Conservation (phyloP, 345 rosid species). For the Turnera subulata region DNA sequence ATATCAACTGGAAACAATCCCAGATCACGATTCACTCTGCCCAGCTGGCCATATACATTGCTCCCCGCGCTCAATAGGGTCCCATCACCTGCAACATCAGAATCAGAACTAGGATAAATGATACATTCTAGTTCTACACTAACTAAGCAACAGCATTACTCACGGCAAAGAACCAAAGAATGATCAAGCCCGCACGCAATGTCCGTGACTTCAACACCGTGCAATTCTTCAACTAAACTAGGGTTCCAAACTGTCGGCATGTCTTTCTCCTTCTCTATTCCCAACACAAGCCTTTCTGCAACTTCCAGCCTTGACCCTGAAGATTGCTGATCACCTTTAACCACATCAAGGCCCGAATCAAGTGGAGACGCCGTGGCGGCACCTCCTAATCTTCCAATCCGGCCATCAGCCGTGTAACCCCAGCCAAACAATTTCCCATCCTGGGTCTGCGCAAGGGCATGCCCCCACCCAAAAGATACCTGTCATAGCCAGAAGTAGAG, state of each 20-base stretch:
- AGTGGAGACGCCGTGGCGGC: conserved; percentile 44
- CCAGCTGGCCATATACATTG: conserved; percentile 79
- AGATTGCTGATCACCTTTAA: conserved; percentile 8
- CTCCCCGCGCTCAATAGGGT: conserved; percentile 71
- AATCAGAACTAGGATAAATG: conserved; percentile 6
- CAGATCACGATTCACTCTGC: conserved; percentile 48
- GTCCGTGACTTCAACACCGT: conserved; percentile 46
- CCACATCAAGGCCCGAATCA: conserved; percentile 35
- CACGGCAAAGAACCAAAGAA: conserved; percentile 71
- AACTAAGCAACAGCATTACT: conserved; percentile 24
- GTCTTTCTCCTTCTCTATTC: conserved; percentile 67
- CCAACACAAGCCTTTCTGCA: conserved; percentile 60
- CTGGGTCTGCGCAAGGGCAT: conserved; percentile 63
- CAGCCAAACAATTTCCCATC: conserved; percentile 82
- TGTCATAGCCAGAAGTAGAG: conserved; percentile 21
- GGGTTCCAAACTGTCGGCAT: conserved; percentile 94
- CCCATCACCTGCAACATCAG: conserved; percentile 52
- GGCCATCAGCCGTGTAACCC: conserved; percentile 93
- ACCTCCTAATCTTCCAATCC: conserved; percentile 60
- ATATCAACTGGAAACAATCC: conserved; percentile 64
- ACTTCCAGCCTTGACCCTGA: conserved; percentile 33
- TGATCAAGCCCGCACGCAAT: conserved; percentile 85
- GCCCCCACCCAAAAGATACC: conserved; percentile 98
- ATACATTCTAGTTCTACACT: neutral
- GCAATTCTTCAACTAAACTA: conserved; percentile 52